Base-by-base conservation (phyloP, 257 asterid species). In the Haberlea rhodopensis region DNA sequence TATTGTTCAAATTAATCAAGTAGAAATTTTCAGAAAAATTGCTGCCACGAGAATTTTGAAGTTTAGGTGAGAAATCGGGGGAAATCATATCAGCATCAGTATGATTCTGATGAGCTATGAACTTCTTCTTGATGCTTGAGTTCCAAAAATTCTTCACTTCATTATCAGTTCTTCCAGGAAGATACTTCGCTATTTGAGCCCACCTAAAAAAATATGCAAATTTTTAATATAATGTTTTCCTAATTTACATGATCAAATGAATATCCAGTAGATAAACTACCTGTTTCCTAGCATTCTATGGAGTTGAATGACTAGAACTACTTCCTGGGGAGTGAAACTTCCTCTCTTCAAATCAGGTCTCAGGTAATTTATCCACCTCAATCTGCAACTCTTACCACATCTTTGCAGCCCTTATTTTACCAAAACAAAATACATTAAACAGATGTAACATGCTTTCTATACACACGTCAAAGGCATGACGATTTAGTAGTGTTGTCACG, bases 111-210 rank as follows among this genome's bases (percentile, higher is more conserved):
- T 63, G 73, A 56, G 73, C 73, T 29, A 71, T 60, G 28, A 78
- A 53, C 64, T 81, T 81, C 69, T 81, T 81, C 69, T 78, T 81
- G 69, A 78, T 73, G 76, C 76, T 78, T 29, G 87, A 75, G 62
- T 81, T 81, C 87, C 87, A 81, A 64, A 81, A 81, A 20, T 81
- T 81, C 68, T 78, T 81, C 0, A 81, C 78, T 78, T 81, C 87
- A 45, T 81, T 81, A 73, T 81, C 87, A 15, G 84, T 78, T 73
- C 87, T 81, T 57, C 84, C 87, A 0, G 87, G 87, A 0, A 81
- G 66, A 63, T 81, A 74, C 28, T 71, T 81, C 1, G 84, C 84
- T 61, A 81, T 81, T 45, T 81, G 82, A 57, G 84, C 82, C 87
- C 87, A 81, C 71, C 87, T 78, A 63, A 34, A 25, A n/a, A 8